These are phyloP conservation scores for Pseudogymnoascus sp. DNA, from an alignment of 2,329 filamentous ascomycete genomes.

Conservation along the genomic window DNA sequence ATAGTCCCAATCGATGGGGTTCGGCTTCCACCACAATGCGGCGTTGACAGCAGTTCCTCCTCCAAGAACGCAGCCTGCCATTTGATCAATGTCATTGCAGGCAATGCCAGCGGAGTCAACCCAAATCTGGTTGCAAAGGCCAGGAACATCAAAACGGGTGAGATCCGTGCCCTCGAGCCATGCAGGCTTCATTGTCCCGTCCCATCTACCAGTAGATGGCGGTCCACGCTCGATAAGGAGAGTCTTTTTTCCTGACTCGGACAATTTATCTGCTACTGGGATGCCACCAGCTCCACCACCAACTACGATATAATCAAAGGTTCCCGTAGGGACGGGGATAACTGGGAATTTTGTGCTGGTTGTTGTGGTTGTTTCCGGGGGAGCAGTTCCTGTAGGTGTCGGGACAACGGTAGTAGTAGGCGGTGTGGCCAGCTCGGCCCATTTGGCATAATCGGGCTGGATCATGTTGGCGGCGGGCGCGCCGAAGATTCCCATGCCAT, in stretches of 20 bases:
- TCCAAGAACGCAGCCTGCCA: slow-evolving; percentile 61
- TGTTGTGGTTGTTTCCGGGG: slow-evolving; percentile 15
- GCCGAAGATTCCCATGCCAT: slow-evolving; percentile 46
- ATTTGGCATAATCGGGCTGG: slow-evolving; percentile 31
- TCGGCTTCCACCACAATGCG: slow-evolving; percentile 56
- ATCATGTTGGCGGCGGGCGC: slow-evolving; percentile 36
- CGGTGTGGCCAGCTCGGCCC: slow-evolving; percentile 24
- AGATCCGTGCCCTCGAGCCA: slow-evolving; percentile 1
- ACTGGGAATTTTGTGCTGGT: slow-evolving; percentile 15
- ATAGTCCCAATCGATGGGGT: slow-evolving; percentile 57
- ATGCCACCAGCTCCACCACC: slow-evolving; percentile 13
- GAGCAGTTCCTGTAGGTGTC: not conserved
- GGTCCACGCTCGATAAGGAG: slow-evolving; percentile 12
- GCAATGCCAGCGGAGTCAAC: slow-evolving; percentile 11
- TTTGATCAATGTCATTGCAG: slow-evolving; percentile 45
- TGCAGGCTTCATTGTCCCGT: not conserved
- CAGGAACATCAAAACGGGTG: slow-evolving; percentile 11
- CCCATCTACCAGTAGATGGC: slow-evolving; percentile 4
- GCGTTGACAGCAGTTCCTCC: slow-evolving; percentile 49
- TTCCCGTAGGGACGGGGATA: slow-evolving; percentile 2
- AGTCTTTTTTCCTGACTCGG: slow-evolving; percentile 7
- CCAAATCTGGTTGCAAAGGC: slow-evolving; percentile 6
- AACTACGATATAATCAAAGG: slow-evolving; percentile 11
- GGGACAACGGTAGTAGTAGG: slow-evolving; percentile 19
- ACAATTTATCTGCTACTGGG: slow-evolving; percentile 11